These are phyloP conservation scores for Phytophthora foliorum DNA, from an alignment of 352 stramenopile genomes.

Conservation along the genomic window DNA sequence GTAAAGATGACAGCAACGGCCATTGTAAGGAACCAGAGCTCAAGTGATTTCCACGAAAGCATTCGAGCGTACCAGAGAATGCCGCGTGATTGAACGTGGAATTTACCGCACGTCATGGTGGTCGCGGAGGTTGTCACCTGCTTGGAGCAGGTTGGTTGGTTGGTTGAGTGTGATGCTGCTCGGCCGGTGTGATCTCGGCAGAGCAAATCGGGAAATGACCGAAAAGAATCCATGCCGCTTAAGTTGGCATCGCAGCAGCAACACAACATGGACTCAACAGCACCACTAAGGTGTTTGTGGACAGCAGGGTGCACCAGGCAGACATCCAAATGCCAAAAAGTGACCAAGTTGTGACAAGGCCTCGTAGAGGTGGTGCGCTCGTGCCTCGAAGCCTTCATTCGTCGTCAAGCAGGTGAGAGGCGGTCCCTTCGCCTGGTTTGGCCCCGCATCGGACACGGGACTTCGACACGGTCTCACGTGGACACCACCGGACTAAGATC, in stretches of 20 bases:
- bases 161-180: background rate
- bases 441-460: background rate
- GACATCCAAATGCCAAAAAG: background rate
- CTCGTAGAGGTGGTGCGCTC: background rate
- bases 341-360: background rate
- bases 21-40: background rate
- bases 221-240: background rate
- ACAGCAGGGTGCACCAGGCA: background rate
- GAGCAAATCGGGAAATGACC: constrained; percentile 9
- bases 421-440: background rate
- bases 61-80: constrained; percentile 11
- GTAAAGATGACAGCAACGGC: background rate
- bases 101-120: constrained; percentile 31
- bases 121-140: background rate
- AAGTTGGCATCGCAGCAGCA: background rate
- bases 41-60: background rate
- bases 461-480: too few species aligned
- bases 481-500: too few species aligned
- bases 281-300: background rate
- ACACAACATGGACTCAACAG: background rate
- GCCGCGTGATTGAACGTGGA: constrained; percentile 24
- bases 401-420: background rate
- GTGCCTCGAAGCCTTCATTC: background rate
- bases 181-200: background rate
- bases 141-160: background rate